Evolutionary conservation across 371 early-diverging fungal genomes (phyloP).

Genomic region (Basidiobolus meristosporus): DNA sequence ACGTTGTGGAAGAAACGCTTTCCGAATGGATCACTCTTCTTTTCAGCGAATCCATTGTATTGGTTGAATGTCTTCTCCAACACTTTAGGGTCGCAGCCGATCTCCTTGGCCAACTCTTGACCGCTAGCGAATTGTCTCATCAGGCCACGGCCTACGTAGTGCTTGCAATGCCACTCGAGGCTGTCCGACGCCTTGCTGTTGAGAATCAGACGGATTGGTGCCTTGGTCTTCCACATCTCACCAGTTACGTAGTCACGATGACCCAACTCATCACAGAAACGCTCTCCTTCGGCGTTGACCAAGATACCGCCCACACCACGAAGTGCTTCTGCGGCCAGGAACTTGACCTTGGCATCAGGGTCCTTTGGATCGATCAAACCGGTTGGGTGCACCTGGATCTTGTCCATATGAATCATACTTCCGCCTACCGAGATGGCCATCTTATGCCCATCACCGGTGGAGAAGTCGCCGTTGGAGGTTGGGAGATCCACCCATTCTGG

Average conservation of each 20-base stretch:
- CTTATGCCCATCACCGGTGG: constrained; percentile 91
- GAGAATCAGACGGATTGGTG: constrained; percentile 70
- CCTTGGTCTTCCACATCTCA: constrained; percentile 65
- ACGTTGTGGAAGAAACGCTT: constrained; percentile 78
- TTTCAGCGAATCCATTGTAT: constrained; percentile 61
- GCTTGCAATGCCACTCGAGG: constrained; percentile 88
- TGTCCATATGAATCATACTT: constrained; percentile 80
- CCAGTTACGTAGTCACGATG: constrained; percentile 75
- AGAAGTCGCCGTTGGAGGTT: constrained; percentile 89
- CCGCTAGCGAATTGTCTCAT: constrained; percentile 61
- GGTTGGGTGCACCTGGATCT: constrained; percentile 94
- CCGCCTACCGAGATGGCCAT: constrained; percentile 69
- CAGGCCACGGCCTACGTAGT: constrained; percentile 79
- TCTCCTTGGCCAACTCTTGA: constrained; percentile 61
- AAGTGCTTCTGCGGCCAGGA: constrained; percentile 89
- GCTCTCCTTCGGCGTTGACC: constrained; percentile 60
- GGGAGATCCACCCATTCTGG: constrained; percentile 33
- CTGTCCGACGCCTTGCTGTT: constrained; percentile 73
- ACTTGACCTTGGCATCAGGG: constrained; percentile 71
- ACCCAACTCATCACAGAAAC: constrained; percentile 87
- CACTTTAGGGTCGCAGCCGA: constrained; percentile 42
- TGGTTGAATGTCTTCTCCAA: constrained; percentile 59
- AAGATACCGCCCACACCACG: constrained; percentile 90
- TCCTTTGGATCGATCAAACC: constrained; percentile 84
- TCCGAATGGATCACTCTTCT: constrained; percentile 66